phyloP scores from a whole-genome alignment of 1,284 basidiomycete genomes.

The Hemileia vastatrix region DNA sequence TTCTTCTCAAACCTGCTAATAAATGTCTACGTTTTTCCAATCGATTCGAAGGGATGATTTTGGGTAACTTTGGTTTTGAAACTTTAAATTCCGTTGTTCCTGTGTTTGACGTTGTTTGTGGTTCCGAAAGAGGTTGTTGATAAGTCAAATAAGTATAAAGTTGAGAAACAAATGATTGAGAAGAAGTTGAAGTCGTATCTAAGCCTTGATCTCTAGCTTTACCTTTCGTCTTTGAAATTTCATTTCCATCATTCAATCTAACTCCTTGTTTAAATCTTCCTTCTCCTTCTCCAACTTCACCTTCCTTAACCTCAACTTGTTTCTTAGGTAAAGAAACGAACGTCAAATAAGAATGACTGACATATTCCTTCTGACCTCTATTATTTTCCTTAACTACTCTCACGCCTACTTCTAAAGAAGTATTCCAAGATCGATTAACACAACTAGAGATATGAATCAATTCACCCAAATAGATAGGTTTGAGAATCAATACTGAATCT shows the following conservation, averaged over 20 bases:
- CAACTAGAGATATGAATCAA: too few relatives aligned
- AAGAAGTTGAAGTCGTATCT: not conserved
- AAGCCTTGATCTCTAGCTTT: not conserved
- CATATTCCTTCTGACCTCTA: slow-evolving; percentile 27
- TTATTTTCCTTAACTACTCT: slow-evolving; percentile 31
- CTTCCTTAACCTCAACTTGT: slow-evolving; percentile 23
- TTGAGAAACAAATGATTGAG: not conserved
- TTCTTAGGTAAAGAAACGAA: slow-evolving; percentile 29
- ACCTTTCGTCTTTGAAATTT: slow-evolving; percentile 1
- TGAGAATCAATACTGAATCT: too few relatives aligned
- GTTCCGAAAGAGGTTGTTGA: too few relatives aligned
- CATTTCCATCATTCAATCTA: slow-evolving; percentile 14
- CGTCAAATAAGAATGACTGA: slow-evolving; percentile 36
- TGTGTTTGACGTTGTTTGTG: too few relatives aligned
- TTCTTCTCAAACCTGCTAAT: too few relatives aligned
- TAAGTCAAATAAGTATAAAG: too few relatives aligned
- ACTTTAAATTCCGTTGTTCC: too few relatives aligned
- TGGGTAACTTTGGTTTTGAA: too few relatives aligned
- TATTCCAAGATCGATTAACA: slow-evolving; percentile 35
- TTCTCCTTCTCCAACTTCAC: slow-evolving; percentile 18
- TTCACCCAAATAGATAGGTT: too few relatives aligned
- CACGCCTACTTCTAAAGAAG: slow-evolving; percentile 37
- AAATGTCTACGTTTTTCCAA: too few relatives aligned
- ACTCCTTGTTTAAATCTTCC: not conserved
- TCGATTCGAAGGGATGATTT: too few relatives aligned